A percentile compares a stretch with the other conserved stretches of the same genome.
Conservation (phyloP, 1,284 basidiomycete species). For the Mycena citricolor region DNA sequence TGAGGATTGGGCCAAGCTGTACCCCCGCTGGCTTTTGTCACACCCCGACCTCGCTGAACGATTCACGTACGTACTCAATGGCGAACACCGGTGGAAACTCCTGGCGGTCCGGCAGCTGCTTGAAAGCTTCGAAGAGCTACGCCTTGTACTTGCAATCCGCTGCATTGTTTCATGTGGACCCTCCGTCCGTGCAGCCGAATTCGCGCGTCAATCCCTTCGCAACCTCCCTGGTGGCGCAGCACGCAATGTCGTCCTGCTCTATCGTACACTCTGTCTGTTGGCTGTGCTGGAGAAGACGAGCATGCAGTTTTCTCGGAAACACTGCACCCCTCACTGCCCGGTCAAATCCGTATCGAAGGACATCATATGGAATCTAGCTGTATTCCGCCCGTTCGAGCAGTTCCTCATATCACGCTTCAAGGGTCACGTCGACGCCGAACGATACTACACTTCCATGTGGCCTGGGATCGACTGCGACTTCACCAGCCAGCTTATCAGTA, state of each 20-base stretch:
- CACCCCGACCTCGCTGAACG: neutral
- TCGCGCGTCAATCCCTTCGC: neutral
- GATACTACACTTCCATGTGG: too few species aligned
- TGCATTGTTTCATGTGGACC: neutral
- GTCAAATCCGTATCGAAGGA: too few species aligned
- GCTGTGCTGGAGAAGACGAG: conserved; percentile 2
- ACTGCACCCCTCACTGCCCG: too few species aligned
- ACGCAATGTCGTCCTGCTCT: neutral
- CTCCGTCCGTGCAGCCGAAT: neutral
- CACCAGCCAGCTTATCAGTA: too few species aligned
- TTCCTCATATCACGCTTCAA: too few species aligned
- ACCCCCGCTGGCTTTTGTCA: neutral
- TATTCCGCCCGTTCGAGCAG: too few species aligned
- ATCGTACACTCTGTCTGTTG: neutral
- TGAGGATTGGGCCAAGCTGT: neutral
- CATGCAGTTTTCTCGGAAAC: too few species aligned
- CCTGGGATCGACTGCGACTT: too few species aligned
- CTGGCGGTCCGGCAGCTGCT: neutral
- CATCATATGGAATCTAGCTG: too few species aligned
- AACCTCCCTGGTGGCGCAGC: neutral
- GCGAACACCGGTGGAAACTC: neutral
- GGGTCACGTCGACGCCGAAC: too few species aligned
- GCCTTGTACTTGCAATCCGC: neutral
- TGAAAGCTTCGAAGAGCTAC: neutral
- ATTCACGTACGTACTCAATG: neutral